phyloP scores from a whole-genome alignment of 495 filamentous ascomycete genomes.

The Tetracladium setigerum region DNA sequence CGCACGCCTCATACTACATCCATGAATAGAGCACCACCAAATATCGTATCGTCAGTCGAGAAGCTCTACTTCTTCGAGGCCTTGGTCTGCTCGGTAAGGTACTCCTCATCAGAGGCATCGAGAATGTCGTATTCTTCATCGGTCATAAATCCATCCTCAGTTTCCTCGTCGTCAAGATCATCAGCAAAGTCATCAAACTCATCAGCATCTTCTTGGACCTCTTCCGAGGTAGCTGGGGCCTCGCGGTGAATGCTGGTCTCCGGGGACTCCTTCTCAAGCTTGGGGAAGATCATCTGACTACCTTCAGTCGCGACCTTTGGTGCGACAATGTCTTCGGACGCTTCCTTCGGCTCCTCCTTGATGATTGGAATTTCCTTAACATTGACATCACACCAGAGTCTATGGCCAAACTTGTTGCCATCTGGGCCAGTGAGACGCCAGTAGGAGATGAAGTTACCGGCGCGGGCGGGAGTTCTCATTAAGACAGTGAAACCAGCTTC shows the following conservation, averaged over 20 bases:
- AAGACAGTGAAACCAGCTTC: slow-evolving; percentile 73
- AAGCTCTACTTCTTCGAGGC: slow-evolving; percentile 15
- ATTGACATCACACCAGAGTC: slow-evolving; percentile 88
- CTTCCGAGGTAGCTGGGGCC: slow-evolving; percentile 20
- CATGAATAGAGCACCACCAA: too few species aligned
- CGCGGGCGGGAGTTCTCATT: slow-evolving; percentile 66
- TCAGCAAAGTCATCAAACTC: slow-evolving; percentile 59
- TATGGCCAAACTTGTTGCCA: slow-evolving; percentile 79
- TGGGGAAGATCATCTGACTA: slow-evolving; percentile 88
- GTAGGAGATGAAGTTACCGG: slow-evolving; percentile 79
- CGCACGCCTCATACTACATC: too few species aligned
- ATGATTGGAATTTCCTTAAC: slow-evolving; percentile 39
- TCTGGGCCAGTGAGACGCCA: slow-evolving; percentile 87
- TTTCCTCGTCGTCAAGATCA: slow-evolving; percentile 53
- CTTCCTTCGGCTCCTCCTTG: slow-evolving; percentile 25
- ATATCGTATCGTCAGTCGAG: not conserved
- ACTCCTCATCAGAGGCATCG: slow-evolving; percentile 91
- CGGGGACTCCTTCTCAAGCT: slow-evolving; percentile 90
- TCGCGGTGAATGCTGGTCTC: slow-evolving; percentile 60
- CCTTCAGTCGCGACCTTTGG: slow-evolving; percentile 10
- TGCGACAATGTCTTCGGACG: not conserved
- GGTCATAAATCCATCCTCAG: slow-evolving; percentile 69
- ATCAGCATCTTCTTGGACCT: slow-evolving; percentile 45
- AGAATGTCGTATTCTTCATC: slow-evolving; percentile 98
- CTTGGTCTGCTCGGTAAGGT: slow-evolving; percentile 37